Evolutionary conservation across 768 basidiomycete genomes (phyloP), one percentile per base, ranked within the genome.

Genomic region (Calocybe cyanea): DNA sequence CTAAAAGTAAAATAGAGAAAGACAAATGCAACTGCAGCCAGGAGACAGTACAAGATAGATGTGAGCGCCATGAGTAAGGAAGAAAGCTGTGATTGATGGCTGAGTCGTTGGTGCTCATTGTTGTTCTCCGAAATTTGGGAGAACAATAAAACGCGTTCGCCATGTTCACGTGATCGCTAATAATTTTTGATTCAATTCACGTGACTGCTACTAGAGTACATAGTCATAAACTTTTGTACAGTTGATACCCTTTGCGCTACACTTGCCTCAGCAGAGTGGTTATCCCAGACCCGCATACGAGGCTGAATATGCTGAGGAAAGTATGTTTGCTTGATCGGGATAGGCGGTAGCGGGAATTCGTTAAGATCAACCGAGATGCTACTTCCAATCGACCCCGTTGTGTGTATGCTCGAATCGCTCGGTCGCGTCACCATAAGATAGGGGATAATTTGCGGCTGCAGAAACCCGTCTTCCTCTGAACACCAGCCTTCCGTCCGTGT

Each of bases 301-400:
- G 38, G 41, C 13, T 46, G 47, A 19, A 53, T 44, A 36, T 41
- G 46, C 36, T 51, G 56, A 14, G 45, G 39, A 28, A 50, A 53
- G 37, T 53, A 52, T 19, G 52, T 40, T 3, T 49, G 50, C 19
- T 59, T 52, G 31, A 58, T 35, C 23, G 52, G 52, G 28, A 47
- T 42, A 19, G 72, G 76, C 1, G 75, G 75, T 1, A 65, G 53
- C 13, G 76, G 76, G 56, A 78, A 78, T 40, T 73, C 69, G 51
- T 67, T 63, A 38, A 78, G 58, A 48, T 73, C 63, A 17, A 76
- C 57, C 0, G 68, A 68, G n/a, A 59, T 48, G 33, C 63, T 70
- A 51, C 70, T 76, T 4, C 63, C 57, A 20, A 56, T 64, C n/a
- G 64, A 70, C 20, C 50, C 60, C 11, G 71, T 42, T 19, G 66